These are phyloP conservation scores for Chrysoporthe austroafricana DNA, from an alignment of 2,329 filamentous ascomycete species.

Conservation along the genomic window DNA sequence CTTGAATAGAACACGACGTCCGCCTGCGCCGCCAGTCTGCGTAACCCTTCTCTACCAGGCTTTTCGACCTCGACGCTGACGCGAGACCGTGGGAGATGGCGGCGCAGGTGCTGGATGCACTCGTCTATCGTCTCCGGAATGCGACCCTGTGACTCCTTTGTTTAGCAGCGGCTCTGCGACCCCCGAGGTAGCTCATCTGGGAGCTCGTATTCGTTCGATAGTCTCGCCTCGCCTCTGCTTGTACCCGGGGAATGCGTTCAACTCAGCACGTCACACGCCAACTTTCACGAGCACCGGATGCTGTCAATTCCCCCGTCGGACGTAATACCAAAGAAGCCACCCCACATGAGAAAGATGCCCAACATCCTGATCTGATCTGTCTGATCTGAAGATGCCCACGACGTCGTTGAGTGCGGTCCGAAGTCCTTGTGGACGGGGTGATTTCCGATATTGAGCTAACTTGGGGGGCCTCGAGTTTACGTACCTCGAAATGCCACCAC, in stretches of 20 bases:
- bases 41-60: conserved; percentile 62
- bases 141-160: conserved; percentile 55
- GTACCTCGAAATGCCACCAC: conserved; percentile 77
- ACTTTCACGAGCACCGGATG: not conserved
- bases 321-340: not conserved
- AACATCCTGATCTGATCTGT: not conserved
- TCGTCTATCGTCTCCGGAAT: conserved; percentile 62
- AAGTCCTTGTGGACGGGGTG: not conserved
- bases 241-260: not conserved
- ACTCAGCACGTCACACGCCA: not conserved
- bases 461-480: conserved; percentile 23
- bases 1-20: conserved; percentile 77
- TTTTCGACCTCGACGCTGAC: conserved; percentile 77
- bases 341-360: no score
- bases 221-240: not conserved
- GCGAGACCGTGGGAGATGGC: conserved; percentile 45
- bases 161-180: conserved; percentile 14
- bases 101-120: conserved; percentile 62
- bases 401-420: not conserved
- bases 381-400: not conserved
- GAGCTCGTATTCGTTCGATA: conserved; percentile 6
- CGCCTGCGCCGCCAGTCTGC: conserved; percentile 62
- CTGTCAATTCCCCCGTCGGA: no score
- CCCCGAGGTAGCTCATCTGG: conserved; percentile 5
- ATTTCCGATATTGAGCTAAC: not conserved